Conservation (phyloP, 352 stramenopile genomes). For the Pythium graminicola region DNA sequence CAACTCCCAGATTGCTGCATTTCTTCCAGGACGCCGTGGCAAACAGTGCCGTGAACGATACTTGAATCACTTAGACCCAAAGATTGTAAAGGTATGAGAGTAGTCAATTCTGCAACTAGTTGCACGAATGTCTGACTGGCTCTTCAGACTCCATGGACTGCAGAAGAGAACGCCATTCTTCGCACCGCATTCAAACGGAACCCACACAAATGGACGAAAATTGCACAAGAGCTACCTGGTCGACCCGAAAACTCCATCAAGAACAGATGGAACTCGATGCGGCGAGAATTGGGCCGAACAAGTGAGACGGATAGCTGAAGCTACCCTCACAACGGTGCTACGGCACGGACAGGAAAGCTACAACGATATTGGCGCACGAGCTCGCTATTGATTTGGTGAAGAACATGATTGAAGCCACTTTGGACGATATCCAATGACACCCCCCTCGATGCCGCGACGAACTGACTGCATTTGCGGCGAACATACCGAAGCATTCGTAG, state of each 20-base stretch:
- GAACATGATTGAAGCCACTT: constrained; percentile 51
- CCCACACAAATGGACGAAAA: constrained; percentile 38
- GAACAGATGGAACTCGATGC: constrained; percentile 50
- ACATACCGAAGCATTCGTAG: constrained; percentile 68
- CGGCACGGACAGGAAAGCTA: constrained; percentile 30
- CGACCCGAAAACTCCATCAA: constrained; percentile 60
- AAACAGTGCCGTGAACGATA: constrained; percentile 76
- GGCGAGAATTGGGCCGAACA: background rate
- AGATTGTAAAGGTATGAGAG: constrained; percentile 33
- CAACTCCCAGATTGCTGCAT: constrained; percentile 39
- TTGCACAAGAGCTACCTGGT: constrained; percentile 40
- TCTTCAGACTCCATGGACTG: constrained; percentile 42
- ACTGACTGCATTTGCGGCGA: constrained; percentile 45
- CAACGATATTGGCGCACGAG: constrained; percentile 42
- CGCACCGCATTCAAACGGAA: constrained; percentile 19
- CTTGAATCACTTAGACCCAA: constrained; percentile 49
- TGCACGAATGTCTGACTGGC: background rate
- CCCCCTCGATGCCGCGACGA: background rate
- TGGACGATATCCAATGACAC: background rate
- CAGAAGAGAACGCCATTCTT: constrained; percentile 38
- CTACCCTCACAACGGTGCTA: constrained; percentile 37
- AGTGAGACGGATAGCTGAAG: background rate
- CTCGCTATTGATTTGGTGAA: constrained; percentile 55
- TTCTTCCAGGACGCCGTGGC: constrained; percentile 47
- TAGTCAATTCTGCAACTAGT: background rate